Percentiles rank a stretch among this genome's conserved stretches.
Evolutionary conservation across 1,284 basidiomycete species (phyloP).

Genomic region (Earliella scabrosa): DNA sequence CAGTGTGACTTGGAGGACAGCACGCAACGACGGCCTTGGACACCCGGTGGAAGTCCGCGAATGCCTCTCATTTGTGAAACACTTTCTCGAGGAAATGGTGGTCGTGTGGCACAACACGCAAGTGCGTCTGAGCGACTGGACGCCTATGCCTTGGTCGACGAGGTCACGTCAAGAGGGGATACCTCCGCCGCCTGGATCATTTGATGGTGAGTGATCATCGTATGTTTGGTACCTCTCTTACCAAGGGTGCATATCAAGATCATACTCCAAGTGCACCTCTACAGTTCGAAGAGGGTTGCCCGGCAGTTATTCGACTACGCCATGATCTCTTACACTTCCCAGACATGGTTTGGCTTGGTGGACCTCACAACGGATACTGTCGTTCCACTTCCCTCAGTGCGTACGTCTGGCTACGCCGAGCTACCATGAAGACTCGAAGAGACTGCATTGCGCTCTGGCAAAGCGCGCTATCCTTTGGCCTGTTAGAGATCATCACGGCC

Average conservation of each 20-base stretch:
- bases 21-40: no score
- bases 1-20: no score
- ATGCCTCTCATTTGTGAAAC: no score
- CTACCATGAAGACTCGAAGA: background rate
- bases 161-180: background rate
- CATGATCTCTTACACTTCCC: background rate
- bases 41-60: no score
- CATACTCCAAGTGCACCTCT: no score
- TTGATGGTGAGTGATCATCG: background rate
- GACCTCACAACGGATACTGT: background rate
- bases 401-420: background rate
- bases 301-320: no score
- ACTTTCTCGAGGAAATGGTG: no score
- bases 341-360: constrained; percentile 6
- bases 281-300: no score
- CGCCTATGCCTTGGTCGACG: background rate
- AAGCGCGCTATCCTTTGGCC: constrained; percentile 11
- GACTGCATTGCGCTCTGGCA: constrained; percentile 10
- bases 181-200: background rate
- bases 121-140: no score
- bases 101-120: no score
- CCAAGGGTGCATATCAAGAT: no score
- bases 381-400: background rate
- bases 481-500: constrained; percentile 7
- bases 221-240: background rate